These are phyloP conservation scores for Anthracocystis panici-leucophaei DNA, from an alignment of 1,284 basidiomycete species.

Conservation along the genomic window DNA sequence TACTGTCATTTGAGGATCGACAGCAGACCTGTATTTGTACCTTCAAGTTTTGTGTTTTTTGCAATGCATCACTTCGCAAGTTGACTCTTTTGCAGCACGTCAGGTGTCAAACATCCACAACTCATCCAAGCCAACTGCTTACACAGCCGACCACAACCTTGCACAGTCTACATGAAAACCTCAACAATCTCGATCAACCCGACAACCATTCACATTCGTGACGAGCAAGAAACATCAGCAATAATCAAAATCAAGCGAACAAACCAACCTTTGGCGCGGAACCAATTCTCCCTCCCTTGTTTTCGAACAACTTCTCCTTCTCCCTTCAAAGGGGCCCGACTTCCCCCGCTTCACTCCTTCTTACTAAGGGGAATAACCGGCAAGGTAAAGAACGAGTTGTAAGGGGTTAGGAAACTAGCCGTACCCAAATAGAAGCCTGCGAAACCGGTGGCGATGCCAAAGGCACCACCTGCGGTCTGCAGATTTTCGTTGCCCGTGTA, in stretches of 20 bases:
- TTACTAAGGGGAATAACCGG: slow-evolving; percentile 48
- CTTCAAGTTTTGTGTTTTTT: neutral
- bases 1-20: slow-evolving; percentile 38
- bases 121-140: no score
- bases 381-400: slow-evolving; percentile 56
- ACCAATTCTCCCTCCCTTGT: neutral
- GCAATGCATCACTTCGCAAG: slow-evolving; percentile 4
- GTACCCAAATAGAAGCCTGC: slow-evolving; percentile 54
- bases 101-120: no score
- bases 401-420: slow-evolving; percentile 43
- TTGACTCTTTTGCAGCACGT: no score
- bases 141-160: no score
- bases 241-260: no score
- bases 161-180: no score
- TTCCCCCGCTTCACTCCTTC: slow-evolving; percentile 22
- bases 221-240: no score
- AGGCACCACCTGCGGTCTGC: slow-evolving; percentile 48
- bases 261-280: no score
- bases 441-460: slow-evolving; percentile 53
- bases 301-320: neutral
- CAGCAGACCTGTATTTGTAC: slow-evolving; percentile 19
- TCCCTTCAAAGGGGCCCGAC: neutral
- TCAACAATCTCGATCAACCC: no score
- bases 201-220: no score
- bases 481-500: slow-evolving; percentile 28